A percentile compares a stretch with the other conserved stretches of the same genome.
These are phyloP conservation scores for Pleurotus cornucopiae DNA, from an alignment of 768 basidiomycete genomes.

Conservation along the genomic window DNA sequence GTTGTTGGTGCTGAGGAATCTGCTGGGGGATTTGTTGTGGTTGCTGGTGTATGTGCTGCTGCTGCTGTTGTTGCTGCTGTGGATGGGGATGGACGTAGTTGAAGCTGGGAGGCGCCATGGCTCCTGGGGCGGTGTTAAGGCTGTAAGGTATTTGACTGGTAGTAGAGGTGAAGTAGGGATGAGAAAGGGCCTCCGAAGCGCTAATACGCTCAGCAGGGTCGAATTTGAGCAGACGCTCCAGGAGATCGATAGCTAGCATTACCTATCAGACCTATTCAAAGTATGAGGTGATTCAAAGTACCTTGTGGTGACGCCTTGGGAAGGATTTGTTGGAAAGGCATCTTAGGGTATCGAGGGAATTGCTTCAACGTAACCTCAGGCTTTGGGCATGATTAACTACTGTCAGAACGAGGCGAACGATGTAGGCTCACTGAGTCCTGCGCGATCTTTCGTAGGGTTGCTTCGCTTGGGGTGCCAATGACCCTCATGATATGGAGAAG, in stretches of 20 bases:
- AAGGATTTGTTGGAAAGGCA: conserved; percentile 75
- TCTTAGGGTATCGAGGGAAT: conserved; percentile 84
- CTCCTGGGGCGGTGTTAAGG: conserved; percentile 41
- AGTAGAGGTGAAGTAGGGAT: conserved; percentile 82
- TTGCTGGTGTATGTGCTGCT: conserved; percentile 30
- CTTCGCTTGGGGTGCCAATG: conserved; percentile 90
- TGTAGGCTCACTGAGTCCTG: conserved; percentile 75
- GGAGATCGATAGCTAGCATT: conserved; percentile 77
- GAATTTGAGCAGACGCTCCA: conserved; percentile 93
- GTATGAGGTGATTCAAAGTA: conserved; percentile 20
- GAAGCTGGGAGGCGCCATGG: conserved; percentile 66
- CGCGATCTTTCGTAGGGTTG: conserved; percentile 81
- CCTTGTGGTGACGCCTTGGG: conserved; percentile 86
- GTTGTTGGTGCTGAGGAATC: conserved; percentile 24
- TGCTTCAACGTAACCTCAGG: conserved; percentile 82
- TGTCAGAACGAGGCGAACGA: not conserved
- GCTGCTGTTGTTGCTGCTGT: conserved; percentile 48
- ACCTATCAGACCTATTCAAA: conserved; percentile 7
- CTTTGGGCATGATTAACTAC: conserved; percentile 28
- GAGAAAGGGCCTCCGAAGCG: conserved; percentile 85
- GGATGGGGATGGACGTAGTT: conserved; percentile 65
- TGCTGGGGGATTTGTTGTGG: conserved; percentile 28
- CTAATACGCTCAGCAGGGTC: conserved; percentile 91
- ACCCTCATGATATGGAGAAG: conserved; percentile 97
- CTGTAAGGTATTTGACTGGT: conserved; percentile 38